phyloP scores from a whole-genome alignment of 1,139 yeast genomes.

The Scheffersomyces titani region DNA sequence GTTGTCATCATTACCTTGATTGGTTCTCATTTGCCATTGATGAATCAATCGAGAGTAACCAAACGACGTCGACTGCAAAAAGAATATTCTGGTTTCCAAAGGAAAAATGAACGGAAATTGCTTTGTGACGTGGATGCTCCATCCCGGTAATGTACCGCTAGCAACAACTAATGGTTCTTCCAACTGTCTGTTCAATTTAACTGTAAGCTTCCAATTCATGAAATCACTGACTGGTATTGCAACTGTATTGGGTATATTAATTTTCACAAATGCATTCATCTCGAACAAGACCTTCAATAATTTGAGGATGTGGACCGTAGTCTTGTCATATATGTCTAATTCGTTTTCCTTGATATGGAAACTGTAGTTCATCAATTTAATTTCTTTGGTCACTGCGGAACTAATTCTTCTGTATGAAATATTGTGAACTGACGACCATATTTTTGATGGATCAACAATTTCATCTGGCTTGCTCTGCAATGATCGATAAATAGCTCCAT shows the following conservation, averaged over 20 bases:
- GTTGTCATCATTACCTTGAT: conserved; percentile 37
- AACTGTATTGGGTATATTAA: conserved; percentile 10
- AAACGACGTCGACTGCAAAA: conserved; percentile 85
- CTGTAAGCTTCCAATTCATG: conserved; percentile 80
- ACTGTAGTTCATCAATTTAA: conserved; percentile 13
- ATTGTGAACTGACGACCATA: conserved; percentile 61
- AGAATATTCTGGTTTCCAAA: conserved; percentile 73
- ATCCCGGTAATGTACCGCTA: conserved; percentile 81
- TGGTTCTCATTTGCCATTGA: conserved; percentile 66
- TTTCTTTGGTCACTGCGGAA: conserved; percentile 14
- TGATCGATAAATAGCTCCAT: conserved; percentile 72
- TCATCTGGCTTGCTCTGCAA: conserved; percentile 42
- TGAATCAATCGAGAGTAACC: conserved; percentile 86
- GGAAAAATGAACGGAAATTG: conserved; percentile 85
- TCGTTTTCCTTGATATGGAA: conserved; percentile 30
- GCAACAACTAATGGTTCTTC: conserved; percentile 91
- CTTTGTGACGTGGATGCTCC: conserved; percentile 76
- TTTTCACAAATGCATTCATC: conserved; percentile 44
- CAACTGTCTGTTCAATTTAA: conserved; percentile 81
- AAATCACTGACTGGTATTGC: conserved; percentile 49
- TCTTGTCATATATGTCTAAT: conserved; percentile 40
- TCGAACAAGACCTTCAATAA: conserved; percentile 56
- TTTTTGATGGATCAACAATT: conserved; percentile 46
- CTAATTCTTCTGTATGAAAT: conserved; percentile 51
- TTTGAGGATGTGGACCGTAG: conserved; percentile 52